phyloP scores from a whole-genome alignment of 352 stramenopile genomes.

The Globisporangium sylvaticum region DNA sequence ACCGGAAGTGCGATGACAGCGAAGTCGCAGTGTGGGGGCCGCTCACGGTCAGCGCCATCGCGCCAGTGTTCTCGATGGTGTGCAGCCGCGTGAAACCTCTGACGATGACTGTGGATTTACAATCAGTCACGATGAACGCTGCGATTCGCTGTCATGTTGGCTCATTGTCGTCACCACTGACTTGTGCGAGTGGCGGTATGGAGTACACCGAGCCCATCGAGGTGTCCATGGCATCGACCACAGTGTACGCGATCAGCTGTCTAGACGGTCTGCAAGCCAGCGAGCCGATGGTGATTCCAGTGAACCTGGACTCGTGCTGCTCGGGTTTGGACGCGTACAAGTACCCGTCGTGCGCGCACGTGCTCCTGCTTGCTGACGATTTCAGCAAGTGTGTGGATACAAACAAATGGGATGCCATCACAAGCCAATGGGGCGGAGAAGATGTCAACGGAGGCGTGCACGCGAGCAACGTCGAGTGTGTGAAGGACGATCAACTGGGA shows the following conservation, averaged over 20 bases:
- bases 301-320: slow-evolving; percentile 49
- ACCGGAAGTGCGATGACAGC: slow-evolving; percentile 26
- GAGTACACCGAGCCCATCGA: slow-evolving; percentile 31
- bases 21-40: slow-evolving; percentile 25
- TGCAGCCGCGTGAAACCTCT: slow-evolving; percentile 33
- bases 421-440: slow-evolving; percentile 52
- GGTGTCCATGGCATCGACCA: slow-evolving; percentile 22
- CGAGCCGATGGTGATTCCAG: slow-evolving; percentile 24
- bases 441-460: slow-evolving; percentile 68
- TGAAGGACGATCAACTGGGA: slow-evolving; percentile 16
- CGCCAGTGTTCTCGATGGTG: slow-evolving; percentile 23
- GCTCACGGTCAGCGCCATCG: slow-evolving; percentile 23
- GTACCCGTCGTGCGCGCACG: slow-evolving; percentile 33
- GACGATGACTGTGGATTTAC: slow-evolving; percentile 26
- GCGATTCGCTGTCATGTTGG: slow-evolving; percentile 29
- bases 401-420: slow-evolving; percentile 39
- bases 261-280: slow-evolving; percentile 42
- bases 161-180: slow-evolving; percentile 13
- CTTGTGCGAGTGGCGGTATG: slow-evolving; percentile 24
- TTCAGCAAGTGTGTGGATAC: slow-evolving; percentile 38
- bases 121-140: slow-evolving; percentile 24
- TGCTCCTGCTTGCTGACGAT: slow-evolving; percentile 54
- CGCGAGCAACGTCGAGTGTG: slow-evolving; percentile 43
- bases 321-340: slow-evolving; percentile 38
- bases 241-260: slow-evolving; percentile 49